Percentiles rank a stretch among this genome's conserved stretches.
phyloP scores from a whole-genome alignment of 306 rosid species.

The Quercus dentata region DNA sequence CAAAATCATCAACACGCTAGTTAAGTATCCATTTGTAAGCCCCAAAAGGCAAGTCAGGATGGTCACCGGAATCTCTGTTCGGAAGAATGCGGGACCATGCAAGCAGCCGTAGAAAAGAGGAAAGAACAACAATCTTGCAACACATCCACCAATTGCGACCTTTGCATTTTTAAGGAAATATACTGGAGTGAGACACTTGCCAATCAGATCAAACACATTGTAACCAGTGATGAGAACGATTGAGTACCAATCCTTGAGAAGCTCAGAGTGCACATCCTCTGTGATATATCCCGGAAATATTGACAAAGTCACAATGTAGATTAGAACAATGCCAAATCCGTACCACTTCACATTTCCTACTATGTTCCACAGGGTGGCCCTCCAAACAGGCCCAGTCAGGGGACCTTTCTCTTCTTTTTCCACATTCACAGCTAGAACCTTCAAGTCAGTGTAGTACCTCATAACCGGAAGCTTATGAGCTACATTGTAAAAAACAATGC shows the following conservation, averaged over 20 bases:
- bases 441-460: constrained; percentile 65
- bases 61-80: constrained; percentile 74
- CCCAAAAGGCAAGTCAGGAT: constrained; percentile 75
- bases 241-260: constrained; percentile 83
- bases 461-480: constrained; percentile 74
- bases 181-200: constrained; percentile 65
- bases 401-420: constrained; percentile 56
- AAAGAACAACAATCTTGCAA: constrained; percentile 61
- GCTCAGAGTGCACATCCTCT: constrained; percentile 81
- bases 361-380: constrained; percentile 54
- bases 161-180: constrained; percentile 60
- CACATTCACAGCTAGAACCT: constrained; percentile 47
- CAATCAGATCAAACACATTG: constrained; percentile 87
- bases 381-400: constrained; percentile 45
- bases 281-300: constrained; percentile 93
- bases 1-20: constrained; percentile 79
- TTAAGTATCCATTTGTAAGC: constrained; percentile 81
- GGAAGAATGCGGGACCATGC: constrained; percentile 77
- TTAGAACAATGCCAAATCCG: constrained; percentile 59
- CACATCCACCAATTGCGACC: constrained; percentile 57
- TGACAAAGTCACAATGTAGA: constrained; percentile 74
- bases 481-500: constrained; percentile 60
- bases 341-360: constrained; percentile 75
- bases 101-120: constrained; percentile 84
- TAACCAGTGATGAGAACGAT: constrained; percentile 61